Evolutionary conservation across 352 stramenopile genomes (phyloP).

Genomic region (Phytophthora sp.): DNA sequence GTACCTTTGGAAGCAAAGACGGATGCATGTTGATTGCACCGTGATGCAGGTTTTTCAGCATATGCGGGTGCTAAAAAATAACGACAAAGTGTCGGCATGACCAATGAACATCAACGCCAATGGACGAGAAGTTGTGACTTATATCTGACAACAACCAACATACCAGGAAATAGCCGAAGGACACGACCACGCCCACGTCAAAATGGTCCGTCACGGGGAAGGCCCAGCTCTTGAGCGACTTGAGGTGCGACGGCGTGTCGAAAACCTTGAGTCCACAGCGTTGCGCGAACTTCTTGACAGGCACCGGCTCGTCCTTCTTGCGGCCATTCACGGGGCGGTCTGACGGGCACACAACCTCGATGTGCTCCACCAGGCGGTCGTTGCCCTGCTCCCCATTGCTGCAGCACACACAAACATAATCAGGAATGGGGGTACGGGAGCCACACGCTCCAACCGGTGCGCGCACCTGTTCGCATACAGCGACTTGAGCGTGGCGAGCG

Average conservation of each 20-base stretch:
- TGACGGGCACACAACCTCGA: slow-evolving; percentile 82
- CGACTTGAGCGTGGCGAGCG: slow-evolving; percentile 71
- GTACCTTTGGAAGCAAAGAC: slow-evolving; percentile 80
- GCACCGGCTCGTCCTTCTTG: slow-evolving; percentile 69
- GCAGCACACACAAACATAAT: neutral
- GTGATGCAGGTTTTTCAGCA: slow-evolving; percentile 67
- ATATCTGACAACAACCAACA: slow-evolving; percentile 29
- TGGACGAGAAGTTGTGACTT: too few species aligned
- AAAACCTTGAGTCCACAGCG: slow-evolving; percentile 63
- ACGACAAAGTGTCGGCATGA: too few species aligned
- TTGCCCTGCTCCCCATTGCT: slow-evolving; percentile 38
- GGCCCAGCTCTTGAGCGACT: slow-evolving; percentile 81
- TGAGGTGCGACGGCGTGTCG: slow-evolving; percentile 73
- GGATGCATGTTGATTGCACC: slow-evolving; percentile 91
- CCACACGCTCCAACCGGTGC: slow-evolving; percentile 8
- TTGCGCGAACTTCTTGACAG: slow-evolving; percentile 77
- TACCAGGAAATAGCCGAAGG: slow-evolving; percentile 88
- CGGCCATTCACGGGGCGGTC: slow-evolving; percentile 75
- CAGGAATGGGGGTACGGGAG: neutral
- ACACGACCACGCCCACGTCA: slow-evolving; percentile 89
- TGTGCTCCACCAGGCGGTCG: slow-evolving; percentile 50
- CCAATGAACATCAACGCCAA: too few species aligned
- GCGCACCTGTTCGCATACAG: slow-evolving; percentile 74
- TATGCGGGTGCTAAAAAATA: slow-evolving; percentile 64
- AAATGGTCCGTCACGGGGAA: slow-evolving; percentile 56